A percentile compares a stretch with the other conserved stretches of the same genome.
phyloP scores from a whole-genome alignment of 495 filamentous ascomycete species.

The Entonaema liquescens region DNA sequence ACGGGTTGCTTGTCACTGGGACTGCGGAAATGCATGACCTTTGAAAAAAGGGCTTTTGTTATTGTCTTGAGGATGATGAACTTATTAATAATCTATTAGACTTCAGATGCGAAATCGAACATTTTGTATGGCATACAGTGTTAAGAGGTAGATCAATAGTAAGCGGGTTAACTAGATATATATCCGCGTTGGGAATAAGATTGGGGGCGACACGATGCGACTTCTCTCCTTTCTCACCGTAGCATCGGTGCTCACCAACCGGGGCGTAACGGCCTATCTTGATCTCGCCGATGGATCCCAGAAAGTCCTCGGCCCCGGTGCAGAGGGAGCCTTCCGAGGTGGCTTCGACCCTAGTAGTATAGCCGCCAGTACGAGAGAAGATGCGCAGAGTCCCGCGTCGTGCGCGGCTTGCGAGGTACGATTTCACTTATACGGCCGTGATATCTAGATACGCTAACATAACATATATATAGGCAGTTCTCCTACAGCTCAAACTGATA shows the following conservation, averaged over 20 bases:
- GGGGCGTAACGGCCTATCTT: background rate
- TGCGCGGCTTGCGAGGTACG: conserved; percentile 60
- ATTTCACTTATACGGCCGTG: background rate
- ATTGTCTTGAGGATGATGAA: background rate
- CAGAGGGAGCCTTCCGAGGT: background rate
- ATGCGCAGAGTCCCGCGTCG: conserved; percentile 55
- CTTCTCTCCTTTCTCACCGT: conserved; percentile 5
- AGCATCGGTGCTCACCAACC: background rate
- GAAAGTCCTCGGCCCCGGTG: conserved; percentile 11
- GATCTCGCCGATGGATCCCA: conserved; percentile 6
- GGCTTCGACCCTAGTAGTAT: conserved; percentile 10
- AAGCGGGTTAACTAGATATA: too few relatives aligned
- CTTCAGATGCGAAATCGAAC: background rate
- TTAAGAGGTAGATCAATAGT: too few relatives aligned
- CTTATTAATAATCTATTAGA: background rate
- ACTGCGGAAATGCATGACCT: background rate
- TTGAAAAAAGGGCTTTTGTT: background rate
- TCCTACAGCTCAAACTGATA: conserved; percentile 57
- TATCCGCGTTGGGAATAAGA: conserved; percentile 2
- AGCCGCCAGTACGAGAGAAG: conserved; percentile 44
- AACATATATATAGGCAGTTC: conserved; percentile 45
- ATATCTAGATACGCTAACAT: conserved; percentile 15
- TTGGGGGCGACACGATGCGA: conserved; percentile 21
- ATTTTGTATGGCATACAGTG: too few relatives aligned
- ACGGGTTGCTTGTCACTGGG: background rate